Evolutionary conservation across 2,329 filamentous ascomycete species (phyloP).

Genomic region (Trichoderma hamatum): DNA sequence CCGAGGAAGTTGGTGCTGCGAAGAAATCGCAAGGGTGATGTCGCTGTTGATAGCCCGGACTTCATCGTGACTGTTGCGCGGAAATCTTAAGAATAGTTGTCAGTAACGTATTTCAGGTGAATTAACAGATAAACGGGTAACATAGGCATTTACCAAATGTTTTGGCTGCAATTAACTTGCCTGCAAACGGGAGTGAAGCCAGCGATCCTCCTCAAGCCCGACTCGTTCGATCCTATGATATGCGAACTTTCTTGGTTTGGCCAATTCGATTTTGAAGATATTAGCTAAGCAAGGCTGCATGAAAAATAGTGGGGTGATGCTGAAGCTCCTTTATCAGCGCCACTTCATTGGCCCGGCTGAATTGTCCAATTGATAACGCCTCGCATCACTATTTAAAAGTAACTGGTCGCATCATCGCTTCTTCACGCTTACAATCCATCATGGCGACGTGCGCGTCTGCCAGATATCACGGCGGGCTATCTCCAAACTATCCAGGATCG

Average conservation of each 20-base stretch:
- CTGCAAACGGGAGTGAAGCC: neutral
- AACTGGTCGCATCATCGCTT: constrained; percentile 2
- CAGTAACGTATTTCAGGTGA: neutral
- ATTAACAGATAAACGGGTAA: neutral
- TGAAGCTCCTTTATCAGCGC: neutral
- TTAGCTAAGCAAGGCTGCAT: constrained; percentile 42
- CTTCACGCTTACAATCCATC: constrained; percentile 1
- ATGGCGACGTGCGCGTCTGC: constrained; percentile 5
- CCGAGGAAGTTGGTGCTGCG: constrained; percentile 39
- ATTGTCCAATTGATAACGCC: constrained; percentile 15
- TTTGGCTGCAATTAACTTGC: neutral
- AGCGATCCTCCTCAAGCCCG: neutral
- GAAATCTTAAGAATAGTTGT: neutral
- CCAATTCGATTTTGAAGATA: constrained; percentile 14
- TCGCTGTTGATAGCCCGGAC: constrained; percentile 36
- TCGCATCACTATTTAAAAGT: neutral
- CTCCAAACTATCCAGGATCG: neutral
- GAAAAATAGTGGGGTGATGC: constrained; percentile 11
- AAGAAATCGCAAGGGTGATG: constrained; percentile 38
- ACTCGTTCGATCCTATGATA: neutral
- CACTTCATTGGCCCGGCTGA: neutral
- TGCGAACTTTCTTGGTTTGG: constrained; percentile 12
- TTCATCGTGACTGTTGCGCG: constrained; percentile 36
- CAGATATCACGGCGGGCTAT: neutral
- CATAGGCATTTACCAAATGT: neutral